Base-by-base conservation (phyloP, 768 basidiomycete species). In the Boletales sp. region DNA sequence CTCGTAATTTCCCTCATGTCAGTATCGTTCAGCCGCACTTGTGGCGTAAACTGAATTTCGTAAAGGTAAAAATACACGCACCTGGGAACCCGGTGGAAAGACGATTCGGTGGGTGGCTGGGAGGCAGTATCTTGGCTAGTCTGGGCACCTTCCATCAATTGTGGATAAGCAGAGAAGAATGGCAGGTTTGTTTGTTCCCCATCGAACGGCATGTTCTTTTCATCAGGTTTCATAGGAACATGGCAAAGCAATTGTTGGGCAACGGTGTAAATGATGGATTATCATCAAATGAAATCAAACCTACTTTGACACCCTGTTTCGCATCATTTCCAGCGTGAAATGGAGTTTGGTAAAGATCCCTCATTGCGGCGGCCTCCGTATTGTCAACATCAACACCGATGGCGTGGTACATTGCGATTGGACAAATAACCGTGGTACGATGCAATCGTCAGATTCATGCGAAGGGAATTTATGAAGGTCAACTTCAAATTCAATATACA, bases 91-190 rank as follows among this genome's bases (percentile, higher is more conserved):
- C 90, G 0, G 78, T 86, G 43, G 97, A 98, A 67, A 81, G 95
- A 40, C 81, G 87, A 49, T 97, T 92, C 66, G 88, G 93, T 13
- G 85, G 88, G 17, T 99, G 97, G 97, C 72, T 99, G 8, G 97
- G 97, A 11, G 97, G 95, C 27, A 93, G 90, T 56, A 95, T 98
- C 60, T 75, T 98, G 41, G 94, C 89, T 1, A 93, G 90, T 62
- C 71, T 98, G 62, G 97, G 97, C 19, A 97, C 94, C 14, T 99
- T 98, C 79, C 97, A 99, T 65, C 95, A 95, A 59, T 74, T 94
- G 43, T 94, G 93, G 93, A 93, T 95, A 62, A 92, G 90, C 69
- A 82, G 76, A 61, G 92, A 94, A 67, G 93, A 95, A 61, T 94
- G 90, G 86, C 82, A 90, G 80, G 91, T 90, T 52, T 38, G 82